Base-by-base conservation (phyloP, 805 yeast species). In the Saccharomyces cerevisiae region DNA sequence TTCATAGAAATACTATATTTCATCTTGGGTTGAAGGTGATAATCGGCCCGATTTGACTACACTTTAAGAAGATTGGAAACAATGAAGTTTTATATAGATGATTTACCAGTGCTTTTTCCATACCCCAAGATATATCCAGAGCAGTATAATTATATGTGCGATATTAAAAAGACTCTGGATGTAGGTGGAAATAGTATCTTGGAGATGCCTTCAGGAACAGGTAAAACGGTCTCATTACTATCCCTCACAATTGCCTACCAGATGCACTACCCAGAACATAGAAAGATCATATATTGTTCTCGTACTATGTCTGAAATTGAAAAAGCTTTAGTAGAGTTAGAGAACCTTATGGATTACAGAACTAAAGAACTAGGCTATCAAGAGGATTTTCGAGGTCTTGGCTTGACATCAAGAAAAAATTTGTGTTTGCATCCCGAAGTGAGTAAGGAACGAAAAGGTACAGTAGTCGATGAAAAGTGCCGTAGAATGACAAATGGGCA, bases 201-300 rank as follows among this genome's bases (percentile, higher is more conserved):
- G 65, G 99, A 94, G 73, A 94, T 94, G 99, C 99, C 99, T 61
- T 94, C 99, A 5, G 99, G 99, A 3, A 94, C 99, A 2, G 99
- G 99, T 47, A 94, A 94, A 69, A 94, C 99, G 41, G 87, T 94
- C 2, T 90, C 98, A 0, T 76, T 94, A 67, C 75, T 94, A 30
- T 89, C 98, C 0, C 73, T 94, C 48, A 89, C 98, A 0, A 89
- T 94, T 48, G 96, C 99, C 13, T 94, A 94, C 70, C 99, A 94
- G 69, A 83, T 89, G 88, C 81, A 80, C 66, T 91, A 92, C 68
- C 96, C 97, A 9, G 97, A 92, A 65, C 96, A 89, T 66, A 74
- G 73, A 54, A 94, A 92, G 76, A 84, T 94, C 60, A 89, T 94
- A 6, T 94, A 94, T 72, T 94, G 99, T 71, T 94, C 99, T 4